A percentile compares a stretch with the other conserved stretches of the same genome.
These are phyloP conservation scores for Harrya chromipes DNA, from an alignment of 768 basidiomycete genomes.

Conservation along the genomic window DNA sequence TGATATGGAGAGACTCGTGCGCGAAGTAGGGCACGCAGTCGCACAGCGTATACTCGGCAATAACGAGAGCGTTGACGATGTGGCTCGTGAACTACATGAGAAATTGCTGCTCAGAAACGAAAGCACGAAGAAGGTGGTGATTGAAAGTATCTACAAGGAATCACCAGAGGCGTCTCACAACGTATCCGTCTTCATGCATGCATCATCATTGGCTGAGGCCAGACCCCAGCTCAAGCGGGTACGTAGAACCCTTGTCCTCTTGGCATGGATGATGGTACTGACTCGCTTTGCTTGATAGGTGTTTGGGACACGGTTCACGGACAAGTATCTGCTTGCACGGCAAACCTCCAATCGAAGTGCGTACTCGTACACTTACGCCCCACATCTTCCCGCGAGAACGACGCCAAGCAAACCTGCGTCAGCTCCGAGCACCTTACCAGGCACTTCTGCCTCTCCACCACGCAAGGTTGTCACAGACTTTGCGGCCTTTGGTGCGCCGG, in stretches of 20 bases:
- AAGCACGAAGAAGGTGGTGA: constrained; percentile 93
- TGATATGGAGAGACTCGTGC: constrained; percentile 95
- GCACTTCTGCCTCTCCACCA: constrained; percentile 57
- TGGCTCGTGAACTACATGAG: constrained; percentile 92
- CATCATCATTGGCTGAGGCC: constrained; percentile 68
- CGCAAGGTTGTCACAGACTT: constrained; percentile 90
- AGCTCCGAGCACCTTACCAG: constrained; percentile 19
- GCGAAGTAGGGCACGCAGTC: constrained; percentile 91
- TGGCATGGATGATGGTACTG: constrained; percentile 1
- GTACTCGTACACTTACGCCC: constrained; percentile 54
- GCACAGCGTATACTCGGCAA: constrained; percentile 89
- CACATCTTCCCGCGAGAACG: constrained; percentile 42
- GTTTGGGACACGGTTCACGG: constrained; percentile 93
- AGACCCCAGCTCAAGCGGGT: constrained; percentile 79
- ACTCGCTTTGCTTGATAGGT: constrained; percentile 49
- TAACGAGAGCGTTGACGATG: constrained; percentile 95
- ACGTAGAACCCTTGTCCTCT: constrained; percentile 16
- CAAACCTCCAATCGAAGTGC: constrained; percentile 51
- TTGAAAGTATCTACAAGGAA: constrained; percentile 95
- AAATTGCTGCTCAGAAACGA: constrained; percentile 88
- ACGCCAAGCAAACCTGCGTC: constrained; percentile 39
- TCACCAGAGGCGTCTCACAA: constrained; percentile 88
- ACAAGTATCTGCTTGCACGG: constrained; percentile 85
- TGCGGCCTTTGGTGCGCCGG: constrained; percentile 77
- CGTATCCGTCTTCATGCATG: constrained; percentile 77